These are phyloP conservation scores for Ophiostoma populinum DNA, from an alignment of 2,329 filamentous ascomycete genomes.

Conservation along the genomic window DNA sequence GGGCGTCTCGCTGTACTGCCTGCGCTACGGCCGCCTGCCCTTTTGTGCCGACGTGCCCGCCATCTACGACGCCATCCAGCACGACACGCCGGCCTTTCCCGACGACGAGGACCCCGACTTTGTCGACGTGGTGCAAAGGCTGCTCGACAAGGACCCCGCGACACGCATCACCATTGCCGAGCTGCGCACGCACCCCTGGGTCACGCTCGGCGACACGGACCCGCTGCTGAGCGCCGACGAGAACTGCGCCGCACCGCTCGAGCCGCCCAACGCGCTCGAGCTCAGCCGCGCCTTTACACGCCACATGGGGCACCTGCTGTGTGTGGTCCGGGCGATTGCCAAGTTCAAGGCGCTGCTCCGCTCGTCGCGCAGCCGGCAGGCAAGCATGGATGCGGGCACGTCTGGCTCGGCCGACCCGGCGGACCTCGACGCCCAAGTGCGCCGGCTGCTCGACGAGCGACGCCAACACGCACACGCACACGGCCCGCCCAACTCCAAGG, in stretches of 20 bases:
- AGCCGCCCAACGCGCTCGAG: slow-evolving; percentile 76
- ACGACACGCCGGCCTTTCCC: slow-evolving; percentile 45
- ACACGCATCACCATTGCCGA: slow-evolving; percentile 72
- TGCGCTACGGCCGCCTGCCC: slow-evolving; percentile 75
- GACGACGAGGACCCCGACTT: slow-evolving; percentile 50
- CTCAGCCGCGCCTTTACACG: slow-evolving; percentile 79
- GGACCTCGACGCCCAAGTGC: slow-evolving; percentile 24
- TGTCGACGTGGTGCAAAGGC: slow-evolving; percentile 50
- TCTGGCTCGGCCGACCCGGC: not conserved
- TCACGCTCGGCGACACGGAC: slow-evolving; percentile 65
- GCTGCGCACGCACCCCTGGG: slow-evolving; percentile 80
- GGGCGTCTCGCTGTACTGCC: slow-evolving; percentile 86
- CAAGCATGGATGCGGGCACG: not conserved
- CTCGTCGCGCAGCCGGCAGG: slow-evolving; percentile 20
- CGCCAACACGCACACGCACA: too few species aligned
- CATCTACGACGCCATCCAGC: slow-evolving; percentile 75
- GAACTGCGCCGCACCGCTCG: slow-evolving; percentile 67
- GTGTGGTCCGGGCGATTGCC: slow-evolving; percentile 62
- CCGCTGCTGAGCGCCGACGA: slow-evolving; percentile 65
- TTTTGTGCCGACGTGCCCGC: slow-evolving; percentile 69
- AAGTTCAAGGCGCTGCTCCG: slow-evolving; percentile 63
- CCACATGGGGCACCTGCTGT: slow-evolving; percentile 73
- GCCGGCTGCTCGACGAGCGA: slow-evolving; percentile 29
- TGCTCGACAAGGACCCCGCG: slow-evolving; percentile 72
- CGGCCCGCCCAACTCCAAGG: slow-evolving; percentile 18